Evolutionary conservation across 1,139 yeast genomes (phyloP), one percentile per base, ranked within the genome.

Genomic region (Suhomyces coccinellae): DNA sequence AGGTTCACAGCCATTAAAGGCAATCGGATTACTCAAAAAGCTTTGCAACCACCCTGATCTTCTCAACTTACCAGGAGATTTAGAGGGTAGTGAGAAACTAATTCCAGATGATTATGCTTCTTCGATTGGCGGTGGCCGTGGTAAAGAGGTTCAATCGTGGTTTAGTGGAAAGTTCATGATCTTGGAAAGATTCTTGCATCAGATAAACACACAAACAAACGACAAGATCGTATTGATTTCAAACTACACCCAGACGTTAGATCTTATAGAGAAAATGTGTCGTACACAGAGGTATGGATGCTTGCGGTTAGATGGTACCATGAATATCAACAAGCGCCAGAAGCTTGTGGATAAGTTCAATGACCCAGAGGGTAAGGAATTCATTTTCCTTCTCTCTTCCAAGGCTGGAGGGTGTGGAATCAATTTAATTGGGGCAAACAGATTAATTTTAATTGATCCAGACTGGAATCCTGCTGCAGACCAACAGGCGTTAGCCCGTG

Each of bases 381-480:
- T 93, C 62, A 83, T 93, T 4, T 93, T 93, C 56, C 71, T 93
- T 51, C 71, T 93, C 44, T 89, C 97, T 57, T 88, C 97, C 10
- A 95, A 93, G 64, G 99, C 99, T 1, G 99, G 99, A 54, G 99
- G 99, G 0, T 93, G 99, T 72, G 99, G 99, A 65, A 89, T 93
- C 60, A 93, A 93, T 61, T 77, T 93, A 54, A 93, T 93, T 57
- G 99, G 99, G 9, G 99, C 99, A 9, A 93, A 95, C 57, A 75
- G 99, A 50, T 73, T 93, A 50, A 81, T 93, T 26, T 72, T 93
- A 45, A 75, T 93, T 58, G 99, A 93, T 62, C 99, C 99, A 0
- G 99, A 95, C 65, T 93, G 99, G 99, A 93, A 93, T 58, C 99
- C 99, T 0, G 99, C 99, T 0, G 87, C 97, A 2, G 99, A 93